These are phyloP conservation scores for Umbelopsis vinacea DNA, from an alignment of 192 early-diverging fungal species.

Conservation along the genomic window DNA sequence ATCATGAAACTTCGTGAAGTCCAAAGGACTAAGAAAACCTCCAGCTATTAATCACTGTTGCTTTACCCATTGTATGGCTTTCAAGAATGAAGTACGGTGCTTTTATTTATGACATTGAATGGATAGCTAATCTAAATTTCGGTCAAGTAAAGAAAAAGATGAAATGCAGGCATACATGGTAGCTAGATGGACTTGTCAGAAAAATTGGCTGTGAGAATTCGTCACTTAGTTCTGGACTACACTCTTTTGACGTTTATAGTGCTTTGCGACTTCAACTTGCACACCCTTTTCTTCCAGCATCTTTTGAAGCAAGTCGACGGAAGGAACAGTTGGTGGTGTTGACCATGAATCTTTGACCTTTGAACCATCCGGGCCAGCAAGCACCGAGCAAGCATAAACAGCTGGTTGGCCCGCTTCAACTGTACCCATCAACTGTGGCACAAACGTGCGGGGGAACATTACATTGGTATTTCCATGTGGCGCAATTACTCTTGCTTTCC, in stretches of 20 bases:
- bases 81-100: too few relatives aligned
- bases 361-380: constrained; percentile 4
- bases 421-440: neutral
- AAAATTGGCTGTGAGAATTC: too few relatives aligned
- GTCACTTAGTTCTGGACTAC: too few relatives aligned
- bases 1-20: too few relatives aligned
- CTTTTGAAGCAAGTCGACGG: neutral
- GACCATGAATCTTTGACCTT: neutral
- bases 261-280: constrained; percentile 17
- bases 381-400: constrained; percentile 2
- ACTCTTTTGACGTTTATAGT: neutral
- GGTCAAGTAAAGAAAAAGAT: too few relatives aligned
- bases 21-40: too few relatives aligned
- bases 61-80: too few relatives aligned
- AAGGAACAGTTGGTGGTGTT: neutral
- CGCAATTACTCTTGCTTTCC: neutral
- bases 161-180: too few relatives aligned
- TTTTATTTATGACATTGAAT: too few relatives aligned
- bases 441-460: constrained; percentile 16
- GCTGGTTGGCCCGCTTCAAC: neutral
- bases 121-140: too few relatives aligned
- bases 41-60: too few relatives aligned
- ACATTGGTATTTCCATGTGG: constrained; percentile 20
- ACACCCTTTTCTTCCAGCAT: constrained; percentile 3
- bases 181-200: too few relatives aligned